Evolutionary conservation across 1,284 basidiomycete genomes (phyloP).

Genomic region (Serendipita sp.): DNA sequence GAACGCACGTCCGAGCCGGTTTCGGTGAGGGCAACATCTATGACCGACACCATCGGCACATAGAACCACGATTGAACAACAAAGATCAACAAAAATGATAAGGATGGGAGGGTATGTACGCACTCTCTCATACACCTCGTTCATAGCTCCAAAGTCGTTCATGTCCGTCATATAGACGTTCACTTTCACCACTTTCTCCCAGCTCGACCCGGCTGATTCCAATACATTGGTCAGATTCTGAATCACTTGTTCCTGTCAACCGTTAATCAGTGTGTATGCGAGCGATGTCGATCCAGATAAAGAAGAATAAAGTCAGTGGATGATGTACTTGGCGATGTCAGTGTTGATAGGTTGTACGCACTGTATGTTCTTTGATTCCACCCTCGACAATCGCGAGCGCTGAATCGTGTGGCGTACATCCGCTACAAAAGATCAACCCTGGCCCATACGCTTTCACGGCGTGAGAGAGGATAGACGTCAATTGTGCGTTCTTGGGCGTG

Average conservation of each 20-base stretch:
- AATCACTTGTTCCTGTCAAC: conserved; percentile 27
- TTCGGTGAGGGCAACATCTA: conserved; percentile 45
- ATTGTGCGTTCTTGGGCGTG: conserved; percentile 27
- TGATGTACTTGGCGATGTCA: neutral
- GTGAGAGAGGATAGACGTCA: conserved; percentile 35
- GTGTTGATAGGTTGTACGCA: conserved; percentile 16
- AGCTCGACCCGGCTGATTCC: conserved; percentile 36
- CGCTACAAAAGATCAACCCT: conserved; percentile 44
- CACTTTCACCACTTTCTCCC: conserved; percentile 41
- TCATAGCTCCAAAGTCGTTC: conserved; percentile 40
- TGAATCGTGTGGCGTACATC: conserved; percentile 37
- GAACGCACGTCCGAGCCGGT: conserved; percentile 67
- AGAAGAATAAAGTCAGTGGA: neutral
- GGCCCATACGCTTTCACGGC: conserved; percentile 16
- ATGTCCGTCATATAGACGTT: conserved; percentile 47
- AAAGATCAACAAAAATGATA: neutral
- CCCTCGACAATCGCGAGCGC: conserved; percentile 34
- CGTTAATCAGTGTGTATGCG: neutral
- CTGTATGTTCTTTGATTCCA: conserved; percentile 43
- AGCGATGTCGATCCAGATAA: neutral
- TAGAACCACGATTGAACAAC: neutral
- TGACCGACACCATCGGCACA: neutral
- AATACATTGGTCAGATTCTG: conserved; percentile 38
- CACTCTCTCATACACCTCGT: conserved; percentile 41
- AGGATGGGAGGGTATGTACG: neutral